These are phyloP conservation scores for Lachancea sp. DNA, from an alignment of 805 yeast species.

Conservation along the genomic window DNA sequence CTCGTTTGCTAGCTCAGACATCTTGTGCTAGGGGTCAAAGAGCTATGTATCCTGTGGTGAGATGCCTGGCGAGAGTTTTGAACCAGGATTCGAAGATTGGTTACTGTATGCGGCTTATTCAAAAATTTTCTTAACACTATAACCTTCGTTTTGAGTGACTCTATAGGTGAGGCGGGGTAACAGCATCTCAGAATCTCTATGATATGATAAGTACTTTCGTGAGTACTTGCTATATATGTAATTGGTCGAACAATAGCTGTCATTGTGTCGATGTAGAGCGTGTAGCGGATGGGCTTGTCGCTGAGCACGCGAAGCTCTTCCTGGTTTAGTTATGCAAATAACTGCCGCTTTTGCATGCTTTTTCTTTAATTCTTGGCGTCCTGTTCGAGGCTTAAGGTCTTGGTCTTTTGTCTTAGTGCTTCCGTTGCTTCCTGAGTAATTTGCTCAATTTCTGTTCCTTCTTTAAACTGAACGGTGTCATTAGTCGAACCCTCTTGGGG, in stretches of 20 bases:
- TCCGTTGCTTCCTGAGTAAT: slow-evolving; percentile 45
- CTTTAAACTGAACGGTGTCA: slow-evolving; percentile 37
- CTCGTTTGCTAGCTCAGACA: slow-evolving; percentile 34
- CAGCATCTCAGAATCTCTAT: no score
- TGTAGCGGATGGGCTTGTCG: no score
- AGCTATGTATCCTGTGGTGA: background rate
- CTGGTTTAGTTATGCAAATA: no score
- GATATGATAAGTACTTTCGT: no score
- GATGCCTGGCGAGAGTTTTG: no score
- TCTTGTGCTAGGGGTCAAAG: background rate
- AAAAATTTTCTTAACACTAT: slow-evolving; percentile 1
- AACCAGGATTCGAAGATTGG: no score
- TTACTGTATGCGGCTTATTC: no score
- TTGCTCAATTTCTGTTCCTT: slow-evolving; percentile 47
- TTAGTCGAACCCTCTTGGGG: slow-evolving; percentile 43
- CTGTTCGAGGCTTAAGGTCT: slow-evolving; percentile 14
- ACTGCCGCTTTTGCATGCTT: background rate
- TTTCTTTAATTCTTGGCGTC: background rate
- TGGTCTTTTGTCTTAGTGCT: slow-evolving; percentile 31
- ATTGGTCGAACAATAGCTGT: no score
- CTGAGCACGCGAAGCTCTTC: no score
- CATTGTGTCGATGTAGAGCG: no score
- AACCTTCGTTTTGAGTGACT: background rate
- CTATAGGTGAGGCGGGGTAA: background rate
- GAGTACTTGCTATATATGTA: no score